A percentile compares a stretch with the other conserved stretches of the same genome.
Evolutionary conservation across 1,284 basidiomycete genomes (phyloP).

Genomic region (Papiliotrema flavescens): DNA sequence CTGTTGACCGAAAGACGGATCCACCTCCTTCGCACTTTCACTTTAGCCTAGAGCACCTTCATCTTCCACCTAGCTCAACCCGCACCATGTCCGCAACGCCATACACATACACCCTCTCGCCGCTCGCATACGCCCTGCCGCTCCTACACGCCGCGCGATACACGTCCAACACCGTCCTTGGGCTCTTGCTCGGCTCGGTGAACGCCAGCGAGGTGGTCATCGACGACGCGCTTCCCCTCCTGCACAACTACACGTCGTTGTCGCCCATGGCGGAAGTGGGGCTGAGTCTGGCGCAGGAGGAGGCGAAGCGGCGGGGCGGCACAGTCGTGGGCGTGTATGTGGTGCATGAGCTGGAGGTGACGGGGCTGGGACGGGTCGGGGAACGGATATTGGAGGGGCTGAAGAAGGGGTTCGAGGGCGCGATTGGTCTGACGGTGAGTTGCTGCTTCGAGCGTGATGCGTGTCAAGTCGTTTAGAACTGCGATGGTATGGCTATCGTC

Average conservation of each 20-base stretch:
- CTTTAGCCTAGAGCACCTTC: not conserved
- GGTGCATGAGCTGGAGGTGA: slow-evolving; percentile 25
- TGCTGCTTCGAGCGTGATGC: too few relatives aligned
- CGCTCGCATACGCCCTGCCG: slow-evolving; percentile 29
- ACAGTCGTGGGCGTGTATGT: slow-evolving; percentile 46
- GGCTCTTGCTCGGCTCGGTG: slow-evolving; percentile 44
- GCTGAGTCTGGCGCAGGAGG: slow-evolving; percentile 35
- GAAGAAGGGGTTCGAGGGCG: slow-evolving; percentile 6
- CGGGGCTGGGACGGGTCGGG: slow-evolving; percentile 16
- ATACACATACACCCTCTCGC: slow-evolving; percentile 11
- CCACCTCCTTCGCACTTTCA: not conserved
- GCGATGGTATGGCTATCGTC: too few relatives aligned
- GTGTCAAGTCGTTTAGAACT: too few relatives aligned
- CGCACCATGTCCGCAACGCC: not conserved
- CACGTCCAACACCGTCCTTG: slow-evolving; percentile 41
- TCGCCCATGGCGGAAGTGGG: slow-evolving; percentile 43
- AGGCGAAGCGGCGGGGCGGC: slow-evolving; percentile 12
- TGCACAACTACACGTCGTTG: slow-evolving; percentile 47
- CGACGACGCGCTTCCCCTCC: slow-evolving; percentile 43
- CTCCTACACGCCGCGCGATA: slow-evolving; percentile 42
- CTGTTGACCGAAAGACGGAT: not conserved
- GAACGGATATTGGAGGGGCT: slow-evolving; percentile 13
- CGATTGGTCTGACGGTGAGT: slow-evolving; percentile 31
- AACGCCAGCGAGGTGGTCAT: slow-evolving; percentile 11
- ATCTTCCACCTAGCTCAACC: not conserved